Evolutionary conservation across 2,329 filamentous ascomycete species (phyloP), one percentile per base, ranked within the genome.

Genomic region (Penicillium sp.): DNA sequence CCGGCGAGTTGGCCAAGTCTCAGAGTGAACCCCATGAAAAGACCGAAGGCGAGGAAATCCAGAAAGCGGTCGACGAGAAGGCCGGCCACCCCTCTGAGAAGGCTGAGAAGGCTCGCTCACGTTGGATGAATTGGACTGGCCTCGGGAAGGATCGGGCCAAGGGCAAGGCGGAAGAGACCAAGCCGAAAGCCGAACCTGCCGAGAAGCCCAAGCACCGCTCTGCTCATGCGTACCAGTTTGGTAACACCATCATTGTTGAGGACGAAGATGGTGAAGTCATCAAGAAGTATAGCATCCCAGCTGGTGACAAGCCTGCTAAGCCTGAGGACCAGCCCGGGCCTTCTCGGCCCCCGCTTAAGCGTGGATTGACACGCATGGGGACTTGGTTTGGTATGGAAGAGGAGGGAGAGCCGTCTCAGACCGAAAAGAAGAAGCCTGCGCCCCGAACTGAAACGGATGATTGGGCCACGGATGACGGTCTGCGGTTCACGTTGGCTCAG

Each of bases 161-260:
- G 10, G 51, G 50, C 2, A 39, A 46, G 26, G 31, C 39, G 53
- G 67, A 68, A 28, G 50, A 60, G n/a, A 43, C 50, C 16, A 49
- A 58, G 28, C 33, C 39, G 10, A 49, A 53, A 23, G 33, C 42
- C 19, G 55, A 49, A 15, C 26, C 43, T 5, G 32, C 48, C 10
- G 43, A 43, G n/a, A 59, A 60, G 38, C 46, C 51, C 8, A 53
- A 53, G 35, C 40, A 36, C 17, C 79, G 78, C 18, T 79, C 80
- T 29, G 80, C 80, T 25, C 76, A 80, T 43, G 80, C 80, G 1
- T 84, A 83, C 54, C 80, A 83, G 47, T 83, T 82, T 51, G 80
- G 80, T 36, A 83, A 83, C 53, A 84, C 80, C n/a, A 81, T 84
- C 50, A 84, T 84, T 58, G 79, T 84, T 11, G 80, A 84, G 58